These are phyloP conservation scores for Teunomyces tritomae DNA, from an alignment of 805 yeast species.

Conservation along the genomic window DNA sequence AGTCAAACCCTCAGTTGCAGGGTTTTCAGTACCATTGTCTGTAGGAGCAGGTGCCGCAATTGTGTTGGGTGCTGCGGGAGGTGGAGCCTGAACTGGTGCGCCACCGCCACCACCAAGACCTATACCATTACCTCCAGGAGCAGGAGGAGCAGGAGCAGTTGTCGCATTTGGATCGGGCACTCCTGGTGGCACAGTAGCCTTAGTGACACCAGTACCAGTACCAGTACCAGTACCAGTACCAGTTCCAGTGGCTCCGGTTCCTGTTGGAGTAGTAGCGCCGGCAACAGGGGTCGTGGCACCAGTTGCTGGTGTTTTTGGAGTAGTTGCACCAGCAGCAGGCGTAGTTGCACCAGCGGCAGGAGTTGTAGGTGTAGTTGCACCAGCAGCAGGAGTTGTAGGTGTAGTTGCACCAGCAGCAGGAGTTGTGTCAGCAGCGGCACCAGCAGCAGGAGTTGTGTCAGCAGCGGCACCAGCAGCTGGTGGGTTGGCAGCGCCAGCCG, in stretches of 20 bases:
- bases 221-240: conserved; percentile 10
- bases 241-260: conserved; percentile 10
- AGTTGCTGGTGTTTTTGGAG: conserved; percentile 11
- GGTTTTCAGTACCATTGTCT: conserved; percentile 17
- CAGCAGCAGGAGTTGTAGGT: conserved; percentile 14
- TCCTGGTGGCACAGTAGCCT: conserved; percentile 13
- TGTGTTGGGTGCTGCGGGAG: conserved; percentile 4
- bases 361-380: conserved; percentile 17
- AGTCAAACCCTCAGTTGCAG: conserved; percentile 20
- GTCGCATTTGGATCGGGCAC: conserved; percentile 13
- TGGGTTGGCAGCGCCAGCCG: conserved; percentile 12
- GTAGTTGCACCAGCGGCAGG: conserved; percentile 17
- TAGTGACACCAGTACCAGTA: conserved; percentile 11
- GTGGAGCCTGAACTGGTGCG: conserved; percentile 8
- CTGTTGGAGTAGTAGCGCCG: conserved; percentile 12
- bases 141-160: conserved; percentile 13
- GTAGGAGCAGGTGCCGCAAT: conserved; percentile 14
- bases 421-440: conserved; percentile 5
- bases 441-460: conserved; percentile 12
- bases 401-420: conserved; percentile 8
- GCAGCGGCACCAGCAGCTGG: conserved; percentile 16
- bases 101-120: conserved; percentile 6
- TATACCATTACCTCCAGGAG: conserved; percentile 4
- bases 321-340: conserved; percentile 15
- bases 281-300: conserved; percentile 17